Base-by-base conservation (phyloP, 331 rosid species). In the Malus hybrid region DNA sequence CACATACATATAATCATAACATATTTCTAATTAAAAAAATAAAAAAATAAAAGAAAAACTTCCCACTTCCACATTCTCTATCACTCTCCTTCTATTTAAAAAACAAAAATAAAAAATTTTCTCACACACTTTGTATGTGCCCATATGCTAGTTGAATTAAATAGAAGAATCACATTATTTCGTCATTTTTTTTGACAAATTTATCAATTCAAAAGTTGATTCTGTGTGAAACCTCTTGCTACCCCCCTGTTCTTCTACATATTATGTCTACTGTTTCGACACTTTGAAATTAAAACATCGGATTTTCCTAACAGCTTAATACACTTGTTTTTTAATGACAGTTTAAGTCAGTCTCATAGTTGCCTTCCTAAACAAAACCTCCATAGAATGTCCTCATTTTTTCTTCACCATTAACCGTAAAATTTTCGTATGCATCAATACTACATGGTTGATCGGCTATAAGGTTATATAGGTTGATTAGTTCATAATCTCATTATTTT, bases 251-350 rank as follows among this genome's bases (percentile, higher is more conserved):
- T 29, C 34, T 57, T 58, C 13, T 14, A 11, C 42, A 3, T 46
- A 4, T 22, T 24, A 78, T 78, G 81, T 78, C 68, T 77, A 78
- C 81, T 71, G 6, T 77, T 26, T 33, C 68, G 9, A 34, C 82
- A 39, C 46, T 24, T 39, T 39, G 46, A 39, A 39, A 39, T 39
- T 39, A 39, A 39, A 39, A 39, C 46, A 39, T 3, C 46, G 12
- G 1, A 8, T 39, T 39, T 39, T 39, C 46, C 46, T 9, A 39
- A 9, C 46, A 8, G 4, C 46, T 39, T 1, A 39, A 39, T 10
- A 39, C 12, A 39, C 46, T 10, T 39, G 46, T 39, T 39, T 9
- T 39, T 9, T 39, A 39, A 24, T 24, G 24, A 24, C 12, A 39
- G 7, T 50, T 70, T 50, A 18, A 46, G 7, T 52, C 29, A 1